A percentile compares a stretch with the other conserved stretches of the same genome.
phyloP scores from a whole-genome alignment of 345 rosid genomes.

The Triadica sebifera region DNA sequence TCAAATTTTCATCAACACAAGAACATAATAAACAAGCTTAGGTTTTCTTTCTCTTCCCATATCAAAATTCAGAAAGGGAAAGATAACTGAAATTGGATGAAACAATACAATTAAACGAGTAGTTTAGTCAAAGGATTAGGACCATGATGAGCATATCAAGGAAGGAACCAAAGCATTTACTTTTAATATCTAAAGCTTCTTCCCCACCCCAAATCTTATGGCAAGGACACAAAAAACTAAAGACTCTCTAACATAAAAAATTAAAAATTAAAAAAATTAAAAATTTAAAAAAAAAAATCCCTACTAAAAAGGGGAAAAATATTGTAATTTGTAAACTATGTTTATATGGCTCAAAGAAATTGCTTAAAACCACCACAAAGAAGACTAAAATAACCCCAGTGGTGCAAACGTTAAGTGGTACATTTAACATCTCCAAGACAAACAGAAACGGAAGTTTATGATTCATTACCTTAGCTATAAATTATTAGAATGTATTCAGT shows the following conservation, averaged over 20 bases:
- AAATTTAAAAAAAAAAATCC: no score
- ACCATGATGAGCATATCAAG: neutral
- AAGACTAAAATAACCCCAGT: neutral
- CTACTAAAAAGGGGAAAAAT: neutral
- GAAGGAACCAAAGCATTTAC: neutral
- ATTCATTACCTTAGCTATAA: neutral
- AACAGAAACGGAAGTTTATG: neutral
- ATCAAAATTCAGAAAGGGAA: neutral
- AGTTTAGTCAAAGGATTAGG: neutral
- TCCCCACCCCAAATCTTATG: neutral
- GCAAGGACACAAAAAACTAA: neutral
- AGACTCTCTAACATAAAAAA: neutral
- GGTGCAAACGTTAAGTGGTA: neutral
- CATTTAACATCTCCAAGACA: neutral
- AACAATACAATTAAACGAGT: neutral
- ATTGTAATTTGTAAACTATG: neutral
- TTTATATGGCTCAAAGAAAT: neutral
- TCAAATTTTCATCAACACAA: neutral
- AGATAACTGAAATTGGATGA: neutral
- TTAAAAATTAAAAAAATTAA: no score
- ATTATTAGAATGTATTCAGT: neutral
- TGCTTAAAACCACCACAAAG: neutral
- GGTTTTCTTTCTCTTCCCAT: neutral
- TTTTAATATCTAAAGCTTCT: neutral
- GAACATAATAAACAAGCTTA: neutral